Conservation (phyloP, 441 rosid species). For the Syzygium malaccense region DNA sequence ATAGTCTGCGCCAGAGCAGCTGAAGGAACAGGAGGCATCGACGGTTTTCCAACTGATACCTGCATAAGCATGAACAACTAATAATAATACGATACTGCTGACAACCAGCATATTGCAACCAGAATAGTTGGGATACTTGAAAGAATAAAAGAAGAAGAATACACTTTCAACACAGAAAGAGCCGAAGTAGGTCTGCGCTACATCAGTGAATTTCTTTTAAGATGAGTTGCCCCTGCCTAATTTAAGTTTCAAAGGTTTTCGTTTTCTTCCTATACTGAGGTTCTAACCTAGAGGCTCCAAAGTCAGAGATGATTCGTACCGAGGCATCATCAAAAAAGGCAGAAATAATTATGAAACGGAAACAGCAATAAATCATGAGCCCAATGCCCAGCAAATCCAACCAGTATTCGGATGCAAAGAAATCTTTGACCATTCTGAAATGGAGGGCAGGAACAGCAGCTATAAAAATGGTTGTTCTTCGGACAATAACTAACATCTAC, state of each 20-base stretch:
- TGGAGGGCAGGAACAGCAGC: neutral
- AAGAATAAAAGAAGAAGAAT: neutral
- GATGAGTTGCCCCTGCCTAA: neutral
- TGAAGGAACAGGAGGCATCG: slow-evolving; percentile 46
- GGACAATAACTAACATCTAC: neutral
- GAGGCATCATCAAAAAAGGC: neutral
- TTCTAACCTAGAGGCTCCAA: neutral
- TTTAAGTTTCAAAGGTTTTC: neutral
- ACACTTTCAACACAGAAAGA: neutral
- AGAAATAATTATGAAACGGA: neutral
- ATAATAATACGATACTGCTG: neutral
- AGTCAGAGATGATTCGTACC: neutral
- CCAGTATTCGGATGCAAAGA: neutral
- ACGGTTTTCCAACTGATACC: slow-evolving; percentile 47
- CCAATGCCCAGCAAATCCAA: neutral
- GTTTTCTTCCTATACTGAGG: neutral
- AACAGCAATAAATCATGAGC: neutral
- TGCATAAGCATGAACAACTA: slow-evolving; percentile 15
- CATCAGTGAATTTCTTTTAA: neutral
- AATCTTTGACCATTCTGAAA: neutral
- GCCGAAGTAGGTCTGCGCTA: neutral
- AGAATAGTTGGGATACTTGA: neutral
- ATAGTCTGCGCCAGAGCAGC: slow-evolving; percentile 75
- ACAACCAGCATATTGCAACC: neutral
- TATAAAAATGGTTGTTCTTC: neutral